These are phyloP conservation scores for Cetradonia linearis DNA, from an alignment of 495 filamentous ascomycete genomes.

Conservation along the genomic window DNA sequence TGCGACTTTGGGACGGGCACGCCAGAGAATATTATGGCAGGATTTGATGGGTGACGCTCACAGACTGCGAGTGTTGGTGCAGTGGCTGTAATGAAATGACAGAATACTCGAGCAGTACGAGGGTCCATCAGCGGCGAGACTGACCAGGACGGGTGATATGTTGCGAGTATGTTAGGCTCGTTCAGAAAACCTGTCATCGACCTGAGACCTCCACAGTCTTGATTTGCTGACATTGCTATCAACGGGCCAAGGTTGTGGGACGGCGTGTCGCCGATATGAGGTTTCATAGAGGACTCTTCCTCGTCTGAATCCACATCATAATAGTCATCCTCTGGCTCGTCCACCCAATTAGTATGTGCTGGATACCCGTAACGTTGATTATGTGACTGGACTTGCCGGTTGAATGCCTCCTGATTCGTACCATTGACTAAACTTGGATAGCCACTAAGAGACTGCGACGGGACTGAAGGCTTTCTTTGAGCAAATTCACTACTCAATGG, in stretches of 20 bases:
- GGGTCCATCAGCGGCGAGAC: conserved; percentile 77
- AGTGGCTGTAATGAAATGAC: conserved; percentile 85
- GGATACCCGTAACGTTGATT: conserved; percentile 14
- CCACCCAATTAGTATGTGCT: conserved; percentile 25
- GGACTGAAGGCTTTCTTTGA: not conserved
- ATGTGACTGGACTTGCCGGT: conserved; percentile 8
- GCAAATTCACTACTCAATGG: not conserved
- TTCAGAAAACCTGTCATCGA: conserved; percentile 58
- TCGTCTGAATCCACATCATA: conserved; percentile 61
- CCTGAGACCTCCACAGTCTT: conserved; percentile 42
- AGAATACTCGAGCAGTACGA: conserved; percentile 76
- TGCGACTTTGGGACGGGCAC: conserved; percentile 54
- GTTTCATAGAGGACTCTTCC: conserved; percentile 30
- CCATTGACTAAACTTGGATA: not conserved
- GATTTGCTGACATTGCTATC: conserved; percentile 38
- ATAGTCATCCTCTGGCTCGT: conserved; percentile 47
- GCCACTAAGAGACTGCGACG: conserved; percentile 1
- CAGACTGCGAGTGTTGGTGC: conserved; percentile 80
- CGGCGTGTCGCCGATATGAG: conserved; percentile 17
- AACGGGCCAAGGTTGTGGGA: conserved; percentile 36
- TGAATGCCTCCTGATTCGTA: conserved; percentile 15
- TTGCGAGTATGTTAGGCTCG: conserved; percentile 60
- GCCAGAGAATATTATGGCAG: conserved; percentile 58
- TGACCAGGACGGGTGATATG: conserved; percentile 61
- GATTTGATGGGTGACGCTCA: conserved; percentile 72